A percentile compares a stretch with the other conserved stretches of the same genome.
These are phyloP conservation scores for Saturnispora halmiae DNA, from an alignment of 805 yeast species.

Conservation along the genomic window DNA sequence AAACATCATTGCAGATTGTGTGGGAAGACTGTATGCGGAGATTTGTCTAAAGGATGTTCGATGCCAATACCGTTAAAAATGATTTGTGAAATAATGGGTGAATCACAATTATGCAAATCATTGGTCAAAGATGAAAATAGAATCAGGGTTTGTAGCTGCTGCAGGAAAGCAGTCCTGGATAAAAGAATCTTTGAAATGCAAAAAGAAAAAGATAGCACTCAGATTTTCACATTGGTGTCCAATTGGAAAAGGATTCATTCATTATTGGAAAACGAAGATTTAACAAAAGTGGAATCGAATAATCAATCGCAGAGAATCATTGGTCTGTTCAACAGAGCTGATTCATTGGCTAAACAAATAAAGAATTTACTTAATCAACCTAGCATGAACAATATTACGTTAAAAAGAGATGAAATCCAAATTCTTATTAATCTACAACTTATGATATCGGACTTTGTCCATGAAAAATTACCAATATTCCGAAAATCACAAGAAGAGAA, in stretches of 20 bases:
- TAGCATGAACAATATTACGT: background rate
- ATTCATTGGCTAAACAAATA: conserved; percentile 37
- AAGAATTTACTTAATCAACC: conserved; percentile 1
- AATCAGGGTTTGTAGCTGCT: conserved; percentile 58
- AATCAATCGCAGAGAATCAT: conserved; percentile 23
- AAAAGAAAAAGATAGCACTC: conserved; percentile 17
- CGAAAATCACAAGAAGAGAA: conserved; percentile 44
- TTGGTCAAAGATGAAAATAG: conserved; percentile 15
- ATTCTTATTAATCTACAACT: conserved; percentile 47
- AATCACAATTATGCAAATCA: background rate
- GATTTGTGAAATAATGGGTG: conserved; percentile 31
- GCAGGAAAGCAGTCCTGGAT: conserved; percentile 55
- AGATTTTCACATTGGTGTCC: conserved; percentile 32
- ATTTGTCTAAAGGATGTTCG: conserved; percentile 55
- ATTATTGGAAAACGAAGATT: conserved; percentile 18
- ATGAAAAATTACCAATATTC: conserved; percentile 54
- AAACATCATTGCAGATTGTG: conserved; percentile 92
- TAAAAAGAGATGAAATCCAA: conserved; percentile 33
- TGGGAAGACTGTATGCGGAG: conserved; percentile 76
- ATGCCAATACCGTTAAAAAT: conserved; percentile 50
- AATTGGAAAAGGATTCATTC: conserved; percentile 20
- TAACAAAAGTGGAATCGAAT: conserved; percentile 27
- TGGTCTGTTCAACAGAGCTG: conserved; percentile 43
- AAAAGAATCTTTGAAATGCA: background rate
- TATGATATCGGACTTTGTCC: conserved; percentile 52